A percentile compares a stretch with the other conserved stretches of the same genome.
phyloP scores from a whole-genome alignment of 2,329 filamentous ascomycete species.

The Graphilbum sp. region DNA sequence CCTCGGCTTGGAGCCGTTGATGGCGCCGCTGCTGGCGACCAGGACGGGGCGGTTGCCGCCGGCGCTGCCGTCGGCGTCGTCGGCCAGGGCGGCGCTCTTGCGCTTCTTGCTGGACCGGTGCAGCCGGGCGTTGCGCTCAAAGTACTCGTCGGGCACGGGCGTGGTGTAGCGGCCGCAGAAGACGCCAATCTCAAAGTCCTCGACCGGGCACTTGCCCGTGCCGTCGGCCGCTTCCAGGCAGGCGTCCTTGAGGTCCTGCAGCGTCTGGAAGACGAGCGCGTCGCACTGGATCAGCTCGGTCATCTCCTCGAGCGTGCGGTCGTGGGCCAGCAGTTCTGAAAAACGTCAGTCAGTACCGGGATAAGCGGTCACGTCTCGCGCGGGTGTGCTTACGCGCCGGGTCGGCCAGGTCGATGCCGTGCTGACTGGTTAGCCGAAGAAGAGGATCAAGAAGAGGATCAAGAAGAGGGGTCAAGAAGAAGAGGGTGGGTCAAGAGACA shows the following conservation, averaged over 20 bases:
- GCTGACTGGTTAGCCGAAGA: too few relatives aligned
- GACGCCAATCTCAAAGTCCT: slow-evolving; percentile 74
- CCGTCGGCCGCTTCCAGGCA: slow-evolving; percentile 53
- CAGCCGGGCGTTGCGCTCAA: slow-evolving; percentile 59
- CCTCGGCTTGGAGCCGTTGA: slow-evolving; percentile 27
- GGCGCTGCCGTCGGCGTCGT: background rate
- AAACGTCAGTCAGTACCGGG: background rate
- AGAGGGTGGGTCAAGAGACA: too few relatives aligned
- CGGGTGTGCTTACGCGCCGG: slow-evolving; percentile 5
- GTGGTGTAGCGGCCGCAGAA: slow-evolving; percentile 84
- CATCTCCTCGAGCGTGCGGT: slow-evolving; percentile 22
- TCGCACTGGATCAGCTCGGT: slow-evolving; percentile 26
- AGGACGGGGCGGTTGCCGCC: slow-evolving; percentile 2
- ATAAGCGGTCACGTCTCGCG: background rate
- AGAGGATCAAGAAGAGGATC: too few relatives aligned
- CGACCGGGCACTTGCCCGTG: slow-evolving; percentile 16
- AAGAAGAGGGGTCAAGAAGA: too few relatives aligned
- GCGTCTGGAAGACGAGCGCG: slow-evolving; percentile 38
- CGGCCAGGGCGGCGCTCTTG: slow-evolving; percentile 3
- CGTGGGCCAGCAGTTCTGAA: slow-evolving; percentile 10
- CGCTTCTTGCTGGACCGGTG: slow-evolving; percentile 33
- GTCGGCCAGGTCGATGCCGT: slow-evolving; percentile 31
- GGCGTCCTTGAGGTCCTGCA: slow-evolving; percentile 64
- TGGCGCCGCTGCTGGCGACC: slow-evolving; percentile 25
- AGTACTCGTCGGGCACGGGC: slow-evolving; percentile 62